phyloP scores from a whole-genome alignment of 345 rosid species.

The Raphanus raphanistrum region DNA sequence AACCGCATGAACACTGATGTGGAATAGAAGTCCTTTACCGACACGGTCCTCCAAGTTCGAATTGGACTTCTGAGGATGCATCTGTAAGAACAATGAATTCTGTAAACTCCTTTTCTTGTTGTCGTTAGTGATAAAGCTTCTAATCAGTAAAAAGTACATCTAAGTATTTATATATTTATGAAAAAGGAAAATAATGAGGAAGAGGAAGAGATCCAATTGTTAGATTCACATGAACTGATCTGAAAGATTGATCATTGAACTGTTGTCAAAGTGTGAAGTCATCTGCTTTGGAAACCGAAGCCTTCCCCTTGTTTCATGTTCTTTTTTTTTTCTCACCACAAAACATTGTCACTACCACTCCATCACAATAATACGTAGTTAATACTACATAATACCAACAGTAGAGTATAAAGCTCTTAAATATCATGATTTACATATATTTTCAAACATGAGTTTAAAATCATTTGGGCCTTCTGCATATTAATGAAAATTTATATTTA shows the following conservation, averaged over 20 bases:
- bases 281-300: constrained; percentile 39
- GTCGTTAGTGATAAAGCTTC: constrained; percentile 2
- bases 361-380: background rate
- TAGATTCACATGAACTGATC: constrained; percentile 23
- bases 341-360: background rate
- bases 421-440: background rate
- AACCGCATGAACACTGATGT: constrained; percentile 25
- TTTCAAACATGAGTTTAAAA: background rate
- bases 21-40: constrained; percentile 11
- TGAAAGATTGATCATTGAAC: background rate
- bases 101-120: background rate
- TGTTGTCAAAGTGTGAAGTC: constrained; percentile 6
- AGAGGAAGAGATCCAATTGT: constrained; percentile 26
- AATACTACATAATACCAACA: background rate
- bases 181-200: background rate
- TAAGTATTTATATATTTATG: background rate
- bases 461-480: background rate
- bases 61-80: constrained; percentile 9
- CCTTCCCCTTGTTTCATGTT: constrained; percentile 31
- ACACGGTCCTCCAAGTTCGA: constrained; percentile 33
- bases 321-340: background rate
- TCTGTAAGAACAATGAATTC: constrained; percentile 1
- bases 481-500: background rate
- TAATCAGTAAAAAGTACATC: background rate
- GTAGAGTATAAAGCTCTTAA: background rate